A percentile compares a stretch with the other conserved stretches of the same genome.
Conservation (phyloP, 768 basidiomycete genomes). For the Hebeloma cylindrosporum region DNA sequence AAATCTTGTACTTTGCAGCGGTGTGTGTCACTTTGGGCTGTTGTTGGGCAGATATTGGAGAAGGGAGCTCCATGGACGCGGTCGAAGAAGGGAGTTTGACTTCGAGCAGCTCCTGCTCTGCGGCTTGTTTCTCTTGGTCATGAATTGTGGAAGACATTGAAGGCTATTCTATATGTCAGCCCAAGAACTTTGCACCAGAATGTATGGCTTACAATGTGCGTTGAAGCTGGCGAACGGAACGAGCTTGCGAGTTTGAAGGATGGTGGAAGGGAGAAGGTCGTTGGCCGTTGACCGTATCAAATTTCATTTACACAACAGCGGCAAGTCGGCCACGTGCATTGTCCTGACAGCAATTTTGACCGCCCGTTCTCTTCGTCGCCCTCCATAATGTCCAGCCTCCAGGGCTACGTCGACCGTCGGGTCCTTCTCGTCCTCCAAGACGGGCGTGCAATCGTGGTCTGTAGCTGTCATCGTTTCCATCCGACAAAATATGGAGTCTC, state of each 20-base stretch:
- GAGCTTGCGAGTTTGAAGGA: slow-evolving; percentile 8
- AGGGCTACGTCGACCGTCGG: slow-evolving; percentile 90
- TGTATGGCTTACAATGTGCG: slow-evolving; percentile 13
- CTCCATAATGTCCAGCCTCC: slow-evolving; percentile 77
- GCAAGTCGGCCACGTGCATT: slow-evolving; percentile 22
- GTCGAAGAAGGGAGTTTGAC: slow-evolving; percentile 21
- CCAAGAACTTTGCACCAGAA: neutral
- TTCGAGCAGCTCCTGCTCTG: slow-evolving; percentile 24
- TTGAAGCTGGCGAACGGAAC: too few species aligned
- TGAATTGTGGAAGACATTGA: slow-evolving; percentile 21
- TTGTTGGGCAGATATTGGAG: slow-evolving; percentile 48
- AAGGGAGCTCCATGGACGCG: slow-evolving; percentile 43
- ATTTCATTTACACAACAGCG: slow-evolving; percentile 14
- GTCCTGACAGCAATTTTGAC: slow-evolving; percentile 13
- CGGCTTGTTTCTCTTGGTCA: slow-evolving; percentile 29
- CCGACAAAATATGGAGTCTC: neutral
- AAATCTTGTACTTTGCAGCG: slow-evolving; percentile 50
- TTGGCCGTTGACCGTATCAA: slow-evolving; percentile 11
- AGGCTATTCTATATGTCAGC: slow-evolving; percentile 6
- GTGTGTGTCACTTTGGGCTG: slow-evolving; percentile 34
- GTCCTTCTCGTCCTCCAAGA: slow-evolving; percentile 96
- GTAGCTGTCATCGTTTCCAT: slow-evolving; percentile 28
- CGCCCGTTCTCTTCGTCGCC: slow-evolving; percentile 15
- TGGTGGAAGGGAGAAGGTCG: slow-evolving; percentile 9
- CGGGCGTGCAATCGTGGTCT: slow-evolving; percentile 89